Percentiles rank a stretch among this genome's conserved stretches.
Evolutionary conservation across 2,329 filamentous ascomycete genomes (phyloP).

Genomic region (Xylariaceae sp.): DNA sequence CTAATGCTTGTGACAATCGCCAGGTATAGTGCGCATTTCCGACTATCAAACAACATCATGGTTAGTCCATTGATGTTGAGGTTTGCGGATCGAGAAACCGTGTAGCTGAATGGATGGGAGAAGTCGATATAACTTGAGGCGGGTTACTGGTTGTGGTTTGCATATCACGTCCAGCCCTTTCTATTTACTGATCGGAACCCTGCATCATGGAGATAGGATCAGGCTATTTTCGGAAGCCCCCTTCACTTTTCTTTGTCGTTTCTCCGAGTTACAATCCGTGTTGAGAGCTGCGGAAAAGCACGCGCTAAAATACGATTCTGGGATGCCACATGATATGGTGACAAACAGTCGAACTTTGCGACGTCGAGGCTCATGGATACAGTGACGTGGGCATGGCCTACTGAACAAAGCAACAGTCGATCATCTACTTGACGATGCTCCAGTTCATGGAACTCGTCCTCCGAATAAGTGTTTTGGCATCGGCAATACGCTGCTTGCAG

Average conservation of each 20-base stretch:
- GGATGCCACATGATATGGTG: background rate
- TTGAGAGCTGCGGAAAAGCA: background rate
- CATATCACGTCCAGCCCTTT: background rate
- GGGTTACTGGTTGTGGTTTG: background rate
- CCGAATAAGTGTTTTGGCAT: no score
- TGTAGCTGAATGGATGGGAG: background rate
- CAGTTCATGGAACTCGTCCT: background rate
- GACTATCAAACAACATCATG: conserved; percentile 2
- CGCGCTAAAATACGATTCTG: background rate
- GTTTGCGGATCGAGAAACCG: background rate
- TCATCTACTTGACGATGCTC: background rate
- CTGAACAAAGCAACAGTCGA: background rate
- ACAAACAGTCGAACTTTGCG: background rate
- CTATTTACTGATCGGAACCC: background rate
- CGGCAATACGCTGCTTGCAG: background rate
- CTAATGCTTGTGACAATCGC: conserved; percentile 5
- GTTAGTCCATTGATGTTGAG: background rate
- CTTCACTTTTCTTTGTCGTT: background rate
- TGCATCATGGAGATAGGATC: background rate
- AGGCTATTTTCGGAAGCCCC: background rate
- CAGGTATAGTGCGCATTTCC: conserved; percentile 8
- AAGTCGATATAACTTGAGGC: background rate
- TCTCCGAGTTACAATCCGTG: background rate
- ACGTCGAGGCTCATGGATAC: background rate
- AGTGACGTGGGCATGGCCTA: background rate